Conservation (phyloP, 2,329 filamentous ascomycete species). For the Lachnellula cervina region DNA sequence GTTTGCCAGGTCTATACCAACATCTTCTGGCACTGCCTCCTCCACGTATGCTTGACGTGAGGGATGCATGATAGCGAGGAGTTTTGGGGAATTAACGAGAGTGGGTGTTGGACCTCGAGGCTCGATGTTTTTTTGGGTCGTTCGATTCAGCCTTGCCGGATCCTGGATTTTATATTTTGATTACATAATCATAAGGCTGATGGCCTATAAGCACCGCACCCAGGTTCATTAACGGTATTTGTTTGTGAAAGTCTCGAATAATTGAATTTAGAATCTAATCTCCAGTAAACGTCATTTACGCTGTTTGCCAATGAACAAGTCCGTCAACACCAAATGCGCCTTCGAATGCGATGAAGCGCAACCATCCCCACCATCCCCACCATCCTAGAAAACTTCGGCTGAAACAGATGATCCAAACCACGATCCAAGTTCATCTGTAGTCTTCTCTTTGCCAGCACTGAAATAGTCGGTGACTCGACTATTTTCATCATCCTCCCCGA, state of each 20-base stretch:
- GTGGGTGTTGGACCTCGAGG: not conserved
- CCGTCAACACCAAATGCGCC: not conserved
- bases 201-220: too few species aligned
- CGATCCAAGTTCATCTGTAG: constrained; percentile 57
- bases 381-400: constrained; percentile 26
- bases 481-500: constrained; percentile 63
- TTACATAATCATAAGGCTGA: too few species aligned
- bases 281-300: too few species aligned
- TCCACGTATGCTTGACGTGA: constrained; percentile 91
- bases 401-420: constrained; percentile 65
- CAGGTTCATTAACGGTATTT: too few species aligned
- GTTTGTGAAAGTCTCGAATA: too few species aligned
- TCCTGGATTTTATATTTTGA: not conserved
- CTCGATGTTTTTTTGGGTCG: not conserved
- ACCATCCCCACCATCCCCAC: too few species aligned
- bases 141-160: not conserved
- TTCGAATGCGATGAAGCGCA: not conserved
- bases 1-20: constrained; percentile 55
- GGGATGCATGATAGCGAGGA: constrained; percentile 61
- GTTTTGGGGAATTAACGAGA: not conserved
- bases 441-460: constrained; percentile 29
- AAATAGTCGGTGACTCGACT: constrained; percentile 76
- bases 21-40: constrained; percentile 59
- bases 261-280: too few species aligned
- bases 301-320: not conserved